phyloP scores from a whole-genome alignment of 805 yeast species.

The Candida michaelii region DNA sequence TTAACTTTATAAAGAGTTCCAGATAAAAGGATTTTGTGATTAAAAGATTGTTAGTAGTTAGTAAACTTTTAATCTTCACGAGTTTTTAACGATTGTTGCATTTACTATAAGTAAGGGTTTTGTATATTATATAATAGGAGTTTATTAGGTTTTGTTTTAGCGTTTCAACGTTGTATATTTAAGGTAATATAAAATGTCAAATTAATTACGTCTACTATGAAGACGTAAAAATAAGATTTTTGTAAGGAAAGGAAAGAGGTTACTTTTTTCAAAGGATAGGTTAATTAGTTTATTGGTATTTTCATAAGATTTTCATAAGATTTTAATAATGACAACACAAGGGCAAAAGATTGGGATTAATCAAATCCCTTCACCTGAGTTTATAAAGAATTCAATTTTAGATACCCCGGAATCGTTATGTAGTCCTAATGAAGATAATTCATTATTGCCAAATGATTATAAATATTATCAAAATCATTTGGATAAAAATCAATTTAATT shows the following conservation, averaged over 20 bases:
- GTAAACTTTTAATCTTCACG: too few relatives aligned
- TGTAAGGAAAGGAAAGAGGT: conserved; percentile 4
- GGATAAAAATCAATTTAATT: conserved; percentile 41
- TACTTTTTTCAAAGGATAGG: conserved; percentile 3
- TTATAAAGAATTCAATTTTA: conserved; percentile 4
- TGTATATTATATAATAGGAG: conserved; percentile 4
- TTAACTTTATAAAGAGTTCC: not conserved
- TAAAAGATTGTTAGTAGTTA: too few relatives aligned
- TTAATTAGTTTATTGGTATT: not conserved
- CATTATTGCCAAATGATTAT: conserved; percentile 33
- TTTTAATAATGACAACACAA: too few relatives aligned
- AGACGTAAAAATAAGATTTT: conserved; percentile 1
- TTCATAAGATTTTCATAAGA: not conserved
- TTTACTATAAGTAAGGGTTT: conserved; percentile 3
- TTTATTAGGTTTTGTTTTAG: conserved; percentile 4
- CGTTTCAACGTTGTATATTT: conserved; percentile 9
- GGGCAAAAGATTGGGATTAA: not conserved
- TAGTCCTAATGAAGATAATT: conserved; percentile 7
- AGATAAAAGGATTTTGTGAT: not conserved
- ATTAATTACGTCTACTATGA: conserved; percentile 2
- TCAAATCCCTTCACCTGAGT: conserved; percentile 3
- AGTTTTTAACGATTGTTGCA: not conserved
- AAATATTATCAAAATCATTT: conserved; percentile 40
- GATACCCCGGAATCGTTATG: conserved; percentile 1
- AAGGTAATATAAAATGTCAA: not conserved